Evolutionary conservation across 306 rosid genomes (phyloP).

Genomic region (Potentilla sterilis): DNA sequence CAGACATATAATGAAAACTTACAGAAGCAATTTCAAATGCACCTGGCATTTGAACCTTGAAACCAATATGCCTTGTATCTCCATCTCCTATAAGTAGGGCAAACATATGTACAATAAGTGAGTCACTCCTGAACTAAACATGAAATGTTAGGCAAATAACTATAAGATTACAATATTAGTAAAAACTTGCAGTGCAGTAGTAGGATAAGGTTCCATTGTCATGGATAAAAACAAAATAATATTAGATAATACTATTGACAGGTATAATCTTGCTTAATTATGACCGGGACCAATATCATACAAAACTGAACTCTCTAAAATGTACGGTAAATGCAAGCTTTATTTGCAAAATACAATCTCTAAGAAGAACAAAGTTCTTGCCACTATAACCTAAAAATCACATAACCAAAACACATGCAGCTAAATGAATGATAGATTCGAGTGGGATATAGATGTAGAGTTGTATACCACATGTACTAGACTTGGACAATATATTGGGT

Average conservation of each 20-base stretch:
- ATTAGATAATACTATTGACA: neutral
- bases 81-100: conserved; percentile 65
- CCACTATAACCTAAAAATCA: neutral
- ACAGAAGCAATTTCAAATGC: conserved; percentile 83
- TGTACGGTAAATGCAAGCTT: neutral
- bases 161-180: neutral
- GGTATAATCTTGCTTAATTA: neutral
- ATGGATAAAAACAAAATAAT: neutral
- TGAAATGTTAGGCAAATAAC: neutral
- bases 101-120: neutral
- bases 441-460: neutral
- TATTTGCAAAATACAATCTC: neutral
- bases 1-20: conserved; percentile 31
- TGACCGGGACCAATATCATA: neutral
- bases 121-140: conserved; percentile 18
- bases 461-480: too few relatives aligned
- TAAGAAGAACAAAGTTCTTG: neutral
- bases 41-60: conserved; percentile 68
- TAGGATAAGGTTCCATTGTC: neutral
- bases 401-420: neutral
- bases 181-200: neutral
- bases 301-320: neutral
- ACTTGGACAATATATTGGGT: too few relatives aligned
- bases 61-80: conserved; percentile 76
- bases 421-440: neutral